These are phyloP conservation scores for Rutstroemia sp. DNA, from an alignment of 2,329 filamentous ascomycete genomes.

Conservation along the genomic window DNA sequence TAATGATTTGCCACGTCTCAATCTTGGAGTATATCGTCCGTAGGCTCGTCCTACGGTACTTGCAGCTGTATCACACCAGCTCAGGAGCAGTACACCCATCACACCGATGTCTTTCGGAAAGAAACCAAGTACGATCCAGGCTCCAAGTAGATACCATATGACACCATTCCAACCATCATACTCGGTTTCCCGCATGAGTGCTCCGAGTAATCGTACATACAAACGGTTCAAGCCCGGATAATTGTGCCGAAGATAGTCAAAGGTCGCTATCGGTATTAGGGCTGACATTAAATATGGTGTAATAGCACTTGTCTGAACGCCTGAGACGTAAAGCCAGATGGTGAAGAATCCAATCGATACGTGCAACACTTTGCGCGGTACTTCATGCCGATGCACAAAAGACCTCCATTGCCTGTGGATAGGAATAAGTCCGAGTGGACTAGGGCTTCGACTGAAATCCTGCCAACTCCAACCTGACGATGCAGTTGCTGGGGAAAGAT, in stretches of 20 bases:
- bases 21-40: conserved; percentile 78
- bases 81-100: conserved; percentile 81
- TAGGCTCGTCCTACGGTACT: conserved; percentile 89
- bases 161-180: conserved; percentile 93
- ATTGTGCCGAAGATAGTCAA: conserved; percentile 77
- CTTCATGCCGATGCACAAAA: conserved; percentile 94
- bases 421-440: conserved; percentile 86
- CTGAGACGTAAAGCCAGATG: conserved; percentile 74
- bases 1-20: conserved; percentile 83
- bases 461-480: conserved; percentile 70
- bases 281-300: conserved; percentile 76
- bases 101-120: conserved; percentile 92
- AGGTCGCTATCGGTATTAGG: conserved; percentile 74
- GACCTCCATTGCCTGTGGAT: conserved; percentile 88
- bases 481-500: conserved; percentile 57
- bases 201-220: conserved; percentile 78
- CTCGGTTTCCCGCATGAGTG: conserved; percentile 95
- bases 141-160: conserved; percentile 90
- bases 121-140: conserved; percentile 77
- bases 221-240: conserved; percentile 75
- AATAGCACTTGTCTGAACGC: conserved; percentile 68
- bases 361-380: conserved; percentile 86
- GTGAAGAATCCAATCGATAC: conserved; percentile 96
- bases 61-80: conserved; percentile 97
- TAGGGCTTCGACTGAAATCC: conserved; percentile 84